These are phyloP conservation scores for Diaporthe velutina DNA, from an alignment of 2,329 filamentous ascomycete species.

Conservation along the genomic window DNA sequence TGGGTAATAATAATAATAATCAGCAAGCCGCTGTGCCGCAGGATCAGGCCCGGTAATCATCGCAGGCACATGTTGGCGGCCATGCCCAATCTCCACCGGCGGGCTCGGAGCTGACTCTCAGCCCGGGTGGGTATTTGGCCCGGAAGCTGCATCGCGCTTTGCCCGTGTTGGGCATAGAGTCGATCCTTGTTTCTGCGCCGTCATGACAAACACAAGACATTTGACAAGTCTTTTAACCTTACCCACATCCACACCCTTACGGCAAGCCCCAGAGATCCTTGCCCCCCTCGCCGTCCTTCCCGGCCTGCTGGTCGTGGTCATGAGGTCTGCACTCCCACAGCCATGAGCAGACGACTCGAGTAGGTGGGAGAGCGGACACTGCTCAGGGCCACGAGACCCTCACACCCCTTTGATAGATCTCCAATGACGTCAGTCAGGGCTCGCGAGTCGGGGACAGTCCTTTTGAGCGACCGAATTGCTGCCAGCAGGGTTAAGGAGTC, in stretches of 20 bases:
- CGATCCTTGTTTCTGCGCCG: slow-evolving; percentile 23
- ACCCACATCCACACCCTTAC: neutral
- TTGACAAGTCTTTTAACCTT: neutral
- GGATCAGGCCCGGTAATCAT: neutral
- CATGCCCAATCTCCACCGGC: neutral
- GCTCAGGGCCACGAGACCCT: slow-evolving; percentile 1
- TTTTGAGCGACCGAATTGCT: neutral
- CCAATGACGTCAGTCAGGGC: slow-evolving; percentile 19
- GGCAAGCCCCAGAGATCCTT: neutral
- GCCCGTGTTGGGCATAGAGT: slow-evolving; percentile 22
- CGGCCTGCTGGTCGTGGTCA: slow-evolving; percentile 1
- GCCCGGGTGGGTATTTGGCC: slow-evolving; percentile 7
- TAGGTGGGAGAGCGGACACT: neutral
- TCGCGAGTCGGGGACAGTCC: slow-evolving; percentile 5
- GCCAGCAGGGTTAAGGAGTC: neutral
- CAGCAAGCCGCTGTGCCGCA: neutral
- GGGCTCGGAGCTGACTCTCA: slow-evolving; percentile 27
- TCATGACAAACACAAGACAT: neutral
- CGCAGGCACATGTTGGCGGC: slow-evolving; percentile 23
- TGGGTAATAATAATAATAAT: neutral
- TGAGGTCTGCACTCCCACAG: neutral
- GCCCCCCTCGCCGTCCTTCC: neutral
- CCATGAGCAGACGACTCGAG: neutral
- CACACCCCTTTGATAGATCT: neutral
- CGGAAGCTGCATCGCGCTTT: slow-evolving; percentile 12